Base-by-base conservation (phyloP, 1,284 basidiomycete genomes). In the Schizophyllum amplum region DNA sequence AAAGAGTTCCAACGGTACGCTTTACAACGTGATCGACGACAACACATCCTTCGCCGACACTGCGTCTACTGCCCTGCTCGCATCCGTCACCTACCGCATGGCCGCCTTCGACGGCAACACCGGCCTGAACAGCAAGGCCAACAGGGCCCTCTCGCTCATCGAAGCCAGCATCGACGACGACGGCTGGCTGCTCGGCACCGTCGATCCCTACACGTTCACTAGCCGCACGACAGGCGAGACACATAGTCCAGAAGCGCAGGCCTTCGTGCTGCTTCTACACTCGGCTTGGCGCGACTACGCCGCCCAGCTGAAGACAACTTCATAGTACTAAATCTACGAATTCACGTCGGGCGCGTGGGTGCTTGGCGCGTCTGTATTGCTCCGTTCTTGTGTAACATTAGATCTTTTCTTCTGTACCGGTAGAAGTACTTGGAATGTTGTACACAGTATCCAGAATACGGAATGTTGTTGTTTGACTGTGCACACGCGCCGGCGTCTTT, bases 211-310 rank as follows among this genome's bases (percentile, higher is more conserved):
- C 51, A 74, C 76, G 2, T 89, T 85, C 69, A 66, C 71, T 55
- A 64, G 70, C 1, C 72, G 73, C 5, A 71, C 70, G 9, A 54
- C 62, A 2, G 67, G 75, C 52, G 80, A 78, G 2, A 61, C 66
- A 20, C 67, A 78, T 50, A 83, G 79, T 58, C 78, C 80, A 4
- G 79, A 82, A 66, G 79, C 76, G 0, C 85, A 90, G 68, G 82
- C 82, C 4, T 90, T 91, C 64, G 75, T 86, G 7, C 66, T 90
- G 11, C 69, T 87, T 57, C 74, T 88, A 52, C 77, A 87, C 62
- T 72, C 84, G 1, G 85, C 86, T 4, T 81, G 78, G 68, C 68
- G 75, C 20, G 80, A 82, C 56, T 86, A 66, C 53, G 56, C 56
- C 13, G 33, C 33, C 13, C 33, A 42, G 33, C 33, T 42, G 33